These are phyloP conservation scores for Hondaea fermentalgiana DNA, from an alignment of 108 stramenopile species.

Conservation along the genomic window DNA sequence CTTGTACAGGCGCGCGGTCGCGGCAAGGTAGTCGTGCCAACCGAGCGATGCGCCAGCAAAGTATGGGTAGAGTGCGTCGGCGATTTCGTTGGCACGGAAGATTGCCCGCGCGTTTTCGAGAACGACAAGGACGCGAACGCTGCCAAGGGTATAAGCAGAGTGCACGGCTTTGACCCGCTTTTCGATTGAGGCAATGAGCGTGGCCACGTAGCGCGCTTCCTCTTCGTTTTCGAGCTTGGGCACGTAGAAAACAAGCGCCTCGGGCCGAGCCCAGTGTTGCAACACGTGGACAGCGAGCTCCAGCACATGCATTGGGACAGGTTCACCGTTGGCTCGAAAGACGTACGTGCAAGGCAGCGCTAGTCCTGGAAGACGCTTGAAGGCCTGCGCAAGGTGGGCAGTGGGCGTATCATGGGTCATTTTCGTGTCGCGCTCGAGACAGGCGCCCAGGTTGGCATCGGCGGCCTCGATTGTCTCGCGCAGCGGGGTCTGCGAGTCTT, in stretches of 20 bases:
- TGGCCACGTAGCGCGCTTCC: neutral
- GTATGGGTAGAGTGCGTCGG: neutral
- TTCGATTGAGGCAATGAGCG: neutral
- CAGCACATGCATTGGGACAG: neutral
- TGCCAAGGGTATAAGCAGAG: neutral
- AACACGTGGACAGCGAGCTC: neutral
- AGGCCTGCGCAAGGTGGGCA: neutral
- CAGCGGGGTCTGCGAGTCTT: slow-evolving; percentile 8
- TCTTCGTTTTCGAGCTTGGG: slow-evolving; percentile 16
- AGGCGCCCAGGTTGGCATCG: neutral
- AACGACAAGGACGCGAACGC: neutral
- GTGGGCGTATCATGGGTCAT: neutral
- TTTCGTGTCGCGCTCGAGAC: neutral
- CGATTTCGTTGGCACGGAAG: neutral
- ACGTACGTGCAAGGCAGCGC: neutral
- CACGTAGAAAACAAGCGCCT: neutral
- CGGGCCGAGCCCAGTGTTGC: neutral
- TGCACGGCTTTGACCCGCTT: neutral
- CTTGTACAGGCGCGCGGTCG: neutral
- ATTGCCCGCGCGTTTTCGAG: slow-evolving; percentile 10
- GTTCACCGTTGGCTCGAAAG: neutral
- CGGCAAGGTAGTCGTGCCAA: slow-evolving; percentile 11
- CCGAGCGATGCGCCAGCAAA: slow-evolving; percentile 11
- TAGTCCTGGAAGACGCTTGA: neutral
- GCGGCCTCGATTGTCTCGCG: neutral